phyloP scores from a whole-genome alignment of 1,284 basidiomycete genomes.

The Cryptococcus amylolentus region DNA sequence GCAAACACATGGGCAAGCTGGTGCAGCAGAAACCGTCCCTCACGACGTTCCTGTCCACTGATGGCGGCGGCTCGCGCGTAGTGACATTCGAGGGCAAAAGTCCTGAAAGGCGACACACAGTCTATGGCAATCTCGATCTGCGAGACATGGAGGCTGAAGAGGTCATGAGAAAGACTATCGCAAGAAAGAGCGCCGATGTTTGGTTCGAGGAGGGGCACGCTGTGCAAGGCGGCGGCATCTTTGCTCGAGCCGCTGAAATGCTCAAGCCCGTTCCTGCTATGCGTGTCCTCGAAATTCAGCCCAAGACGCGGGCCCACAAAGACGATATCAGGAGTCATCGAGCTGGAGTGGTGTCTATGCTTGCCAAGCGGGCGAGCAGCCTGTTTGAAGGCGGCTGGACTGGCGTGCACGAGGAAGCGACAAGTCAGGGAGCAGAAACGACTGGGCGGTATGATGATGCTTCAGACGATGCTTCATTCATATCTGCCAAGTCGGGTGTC shows the following conservation, averaged over 20 bases:
- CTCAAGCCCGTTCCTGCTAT: slow-evolving; percentile 36
- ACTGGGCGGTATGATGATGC: slow-evolving; percentile 12
- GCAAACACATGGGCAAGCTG: slow-evolving; percentile 15
- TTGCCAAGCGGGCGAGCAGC: slow-evolving; percentile 19
- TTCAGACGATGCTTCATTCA: background rate
- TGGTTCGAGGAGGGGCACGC: slow-evolving; percentile 38
- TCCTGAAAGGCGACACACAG: slow-evolving; percentile 23
- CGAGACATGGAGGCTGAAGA: slow-evolving; percentile 26
- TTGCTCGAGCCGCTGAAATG: slow-evolving; percentile 33
- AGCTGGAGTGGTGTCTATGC: slow-evolving; percentile 32
- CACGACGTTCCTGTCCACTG: slow-evolving; percentile 23
- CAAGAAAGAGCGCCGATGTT: slow-evolving; percentile 28
- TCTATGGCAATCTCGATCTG: slow-evolving; percentile 18
- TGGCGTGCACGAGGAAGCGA: background rate
- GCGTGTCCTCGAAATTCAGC: slow-evolving; percentile 21
- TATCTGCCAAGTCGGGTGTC: slow-evolving; percentile 6
- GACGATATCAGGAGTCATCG: slow-evolving; percentile 11
- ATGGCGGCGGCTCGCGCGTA: slow-evolving; percentile 9
- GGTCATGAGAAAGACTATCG: slow-evolving; percentile 18
- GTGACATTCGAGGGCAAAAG: slow-evolving; percentile 7
- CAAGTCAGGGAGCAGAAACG: background rate
- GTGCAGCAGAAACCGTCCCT: slow-evolving; percentile 31
- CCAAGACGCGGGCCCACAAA: background rate
- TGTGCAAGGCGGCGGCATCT: slow-evolving; percentile 16
- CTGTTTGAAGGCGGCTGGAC: slow-evolving; percentile 4